Conservation (phyloP, 345 rosid genomes). For the Dovyalis caffra region DNA sequence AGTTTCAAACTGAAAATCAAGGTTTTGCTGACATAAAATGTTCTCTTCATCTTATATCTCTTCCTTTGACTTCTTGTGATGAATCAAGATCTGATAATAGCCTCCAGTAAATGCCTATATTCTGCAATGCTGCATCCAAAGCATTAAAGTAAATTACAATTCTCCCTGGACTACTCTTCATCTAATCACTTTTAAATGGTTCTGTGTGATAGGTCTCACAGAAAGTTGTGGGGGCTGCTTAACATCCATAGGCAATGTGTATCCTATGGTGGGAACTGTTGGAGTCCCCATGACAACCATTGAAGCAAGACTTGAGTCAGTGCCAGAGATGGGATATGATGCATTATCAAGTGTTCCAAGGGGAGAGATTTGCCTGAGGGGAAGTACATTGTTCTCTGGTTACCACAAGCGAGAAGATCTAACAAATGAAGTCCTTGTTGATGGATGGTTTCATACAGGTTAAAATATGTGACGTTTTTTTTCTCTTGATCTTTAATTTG, state of each 20-base stretch:
- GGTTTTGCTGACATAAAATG: too few species aligned
- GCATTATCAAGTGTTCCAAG: conserved; percentile 62
- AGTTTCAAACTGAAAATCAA: too few species aligned
- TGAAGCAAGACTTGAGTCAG: conserved; percentile 88
- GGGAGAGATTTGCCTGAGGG: conserved; percentile 92
- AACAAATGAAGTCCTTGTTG: conserved; percentile 70
- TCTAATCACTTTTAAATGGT: background rate
- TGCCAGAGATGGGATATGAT: conserved; percentile 93
- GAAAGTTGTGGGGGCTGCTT: conserved; percentile 92
- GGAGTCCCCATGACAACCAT: conserved; percentile 88
- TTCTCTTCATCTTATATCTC: too few species aligned
- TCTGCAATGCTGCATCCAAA: too few species aligned
- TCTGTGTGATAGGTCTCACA: conserved; percentile 61
- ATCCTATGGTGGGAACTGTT: conserved; percentile 85
- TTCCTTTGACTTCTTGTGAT: too few species aligned
- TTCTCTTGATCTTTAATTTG: background rate
- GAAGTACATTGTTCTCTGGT: conserved; percentile 79
- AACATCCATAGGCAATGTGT: conserved; percentile 70
- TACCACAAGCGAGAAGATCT: conserved; percentile 88
- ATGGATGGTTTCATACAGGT: conserved; percentile 99
- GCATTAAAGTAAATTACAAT: too few species aligned
- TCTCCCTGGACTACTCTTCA: background rate
- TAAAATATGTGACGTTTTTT: background rate
- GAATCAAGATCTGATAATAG: too few species aligned
- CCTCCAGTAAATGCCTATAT: too few species aligned